Evolutionary conservation across 345 rosid genomes (phyloP).

Genomic region (Chamaenerion angustifolium): DNA sequence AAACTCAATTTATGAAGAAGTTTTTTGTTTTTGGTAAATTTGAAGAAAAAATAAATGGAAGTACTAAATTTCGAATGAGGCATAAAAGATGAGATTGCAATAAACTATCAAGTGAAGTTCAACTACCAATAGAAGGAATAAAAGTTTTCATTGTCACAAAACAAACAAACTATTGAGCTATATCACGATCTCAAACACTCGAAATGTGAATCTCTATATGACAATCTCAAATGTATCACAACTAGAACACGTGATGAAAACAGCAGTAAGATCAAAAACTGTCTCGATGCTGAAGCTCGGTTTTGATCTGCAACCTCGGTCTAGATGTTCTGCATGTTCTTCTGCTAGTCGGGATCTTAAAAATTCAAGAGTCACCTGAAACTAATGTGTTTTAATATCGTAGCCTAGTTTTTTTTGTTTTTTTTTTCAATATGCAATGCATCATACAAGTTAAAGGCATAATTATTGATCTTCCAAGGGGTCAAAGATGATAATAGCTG

Average conservation of each 20-base stretch:
- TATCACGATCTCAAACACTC: too few relatives aligned
- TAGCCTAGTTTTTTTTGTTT: neutral
- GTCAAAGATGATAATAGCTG: neutral
- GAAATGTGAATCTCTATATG: conserved; percentile 15
- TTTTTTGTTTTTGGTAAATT: too few relatives aligned
- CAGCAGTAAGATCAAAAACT: conserved; percentile 49
- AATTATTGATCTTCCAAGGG: too few relatives aligned
- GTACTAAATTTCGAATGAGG: too few relatives aligned
- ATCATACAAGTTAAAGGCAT: neutral
- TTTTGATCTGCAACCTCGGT: conserved; percentile 56
- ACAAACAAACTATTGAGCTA: too few relatives aligned
- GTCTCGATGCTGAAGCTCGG: conserved; percentile 43
- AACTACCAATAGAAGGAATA: too few relatives aligned
- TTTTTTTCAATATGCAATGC: too few relatives aligned
- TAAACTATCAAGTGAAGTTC: too few relatives aligned
- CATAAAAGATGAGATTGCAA: too few relatives aligned
- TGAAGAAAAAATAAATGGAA: too few relatives aligned
- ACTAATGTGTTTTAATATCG: neutral
- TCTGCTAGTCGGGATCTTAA: conserved; percentile 47
- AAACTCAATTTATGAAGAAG: too few relatives aligned
- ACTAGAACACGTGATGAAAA: conserved; percentile 52
- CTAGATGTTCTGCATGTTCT: conserved; percentile 54
- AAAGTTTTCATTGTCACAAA: too few relatives aligned
- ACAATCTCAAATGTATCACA: conserved; percentile 61
- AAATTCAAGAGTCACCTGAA: conserved; percentile 42